Evolutionary conservation across 768 basidiomycete species (phyloP).

Genomic region (Auricularia heimuer): DNA sequence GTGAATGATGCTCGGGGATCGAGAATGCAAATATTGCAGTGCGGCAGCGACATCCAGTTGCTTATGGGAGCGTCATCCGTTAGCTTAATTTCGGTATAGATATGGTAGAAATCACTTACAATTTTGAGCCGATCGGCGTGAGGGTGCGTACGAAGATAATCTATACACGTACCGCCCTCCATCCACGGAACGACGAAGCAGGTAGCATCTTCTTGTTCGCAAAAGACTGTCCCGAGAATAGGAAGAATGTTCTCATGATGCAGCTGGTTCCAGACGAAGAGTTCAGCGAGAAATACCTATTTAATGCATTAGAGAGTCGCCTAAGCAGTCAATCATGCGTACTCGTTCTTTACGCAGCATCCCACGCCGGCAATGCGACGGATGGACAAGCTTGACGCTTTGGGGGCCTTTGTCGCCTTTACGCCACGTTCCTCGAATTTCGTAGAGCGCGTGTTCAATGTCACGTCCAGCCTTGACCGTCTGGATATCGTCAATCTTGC

Average conservation of each 20-base stretch:
- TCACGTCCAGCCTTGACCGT: neutral
- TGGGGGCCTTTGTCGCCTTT: neutral
- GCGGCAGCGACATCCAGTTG: neutral
- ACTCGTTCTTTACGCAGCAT: neutral
- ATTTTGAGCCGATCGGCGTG: neutral
- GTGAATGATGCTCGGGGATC: neutral
- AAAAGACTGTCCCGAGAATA: neutral
- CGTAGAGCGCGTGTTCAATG: neutral
- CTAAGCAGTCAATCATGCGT: neutral
- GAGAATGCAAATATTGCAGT: neutral
- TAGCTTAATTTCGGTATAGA: neutral
- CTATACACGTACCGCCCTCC: neutral
- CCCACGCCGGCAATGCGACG: neutral
- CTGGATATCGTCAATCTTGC: neutral
- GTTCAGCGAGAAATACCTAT: neutral
- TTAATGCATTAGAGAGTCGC: neutral
- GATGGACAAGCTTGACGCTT: neutral
- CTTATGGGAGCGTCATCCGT: neutral
- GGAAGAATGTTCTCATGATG: neutral
- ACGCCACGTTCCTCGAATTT: neutral
- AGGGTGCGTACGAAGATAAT: neutral
- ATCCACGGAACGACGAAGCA: neutral
- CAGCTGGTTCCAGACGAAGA: neutral
- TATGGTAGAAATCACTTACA: neutral
- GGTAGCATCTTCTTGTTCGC: neutral